phyloP scores from a whole-genome alignment of 1,139 yeast genomes.

The Debaryomyces fabryi region DNA sequence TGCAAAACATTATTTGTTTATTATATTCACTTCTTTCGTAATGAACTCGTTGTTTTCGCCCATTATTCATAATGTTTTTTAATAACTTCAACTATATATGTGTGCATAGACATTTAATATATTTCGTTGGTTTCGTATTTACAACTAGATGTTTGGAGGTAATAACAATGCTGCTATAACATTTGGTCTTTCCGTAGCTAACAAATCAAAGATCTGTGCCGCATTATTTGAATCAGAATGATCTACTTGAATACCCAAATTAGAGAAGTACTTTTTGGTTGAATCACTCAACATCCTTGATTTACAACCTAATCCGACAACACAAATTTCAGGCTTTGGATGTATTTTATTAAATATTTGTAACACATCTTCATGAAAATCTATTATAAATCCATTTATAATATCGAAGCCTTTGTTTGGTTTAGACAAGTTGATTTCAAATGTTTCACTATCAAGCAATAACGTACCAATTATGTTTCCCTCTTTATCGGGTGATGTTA shows the following conservation, averaged over 20 bases:
- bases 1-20: slow-evolving; percentile 4
- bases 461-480: slow-evolving; percentile 55
- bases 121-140: slow-evolving; percentile 6
- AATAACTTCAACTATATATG: slow-evolving; percentile 4
- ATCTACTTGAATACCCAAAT: slow-evolving; percentile 70
- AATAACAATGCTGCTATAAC: slow-evolving; percentile 69
- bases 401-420: slow-evolving; percentile 35
- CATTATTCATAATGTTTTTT: not conserved
- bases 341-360: slow-evolving; percentile 57
- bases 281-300: slow-evolving; percentile 63
- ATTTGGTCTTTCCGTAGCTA: slow-evolving; percentile 79
- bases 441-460: slow-evolving; percentile 64
- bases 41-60: not conserved
- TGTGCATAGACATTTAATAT: slow-evolving; percentile 9
- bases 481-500: slow-evolving; percentile 49
- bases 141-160: slow-evolving; percentile 62
- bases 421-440: slow-evolving; percentile 54
- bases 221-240: slow-evolving; percentile 68
- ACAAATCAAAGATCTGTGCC: slow-evolving; percentile 69
- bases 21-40: slow-evolving; percentile 6
- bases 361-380: slow-evolving; percentile 43
- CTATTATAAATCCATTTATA: slow-evolving; percentile 48
- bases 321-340: slow-evolving; percentile 78
- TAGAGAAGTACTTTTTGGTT: slow-evolving; percentile 51
- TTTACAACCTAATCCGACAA: slow-evolving; percentile 68